A percentile compares a stretch with the other conserved stretches of the same genome.
phyloP scores from a whole-genome alignment of 2,329 filamentous ascomycete genomes.

The Ceratocystiopsis minuta region DNA sequence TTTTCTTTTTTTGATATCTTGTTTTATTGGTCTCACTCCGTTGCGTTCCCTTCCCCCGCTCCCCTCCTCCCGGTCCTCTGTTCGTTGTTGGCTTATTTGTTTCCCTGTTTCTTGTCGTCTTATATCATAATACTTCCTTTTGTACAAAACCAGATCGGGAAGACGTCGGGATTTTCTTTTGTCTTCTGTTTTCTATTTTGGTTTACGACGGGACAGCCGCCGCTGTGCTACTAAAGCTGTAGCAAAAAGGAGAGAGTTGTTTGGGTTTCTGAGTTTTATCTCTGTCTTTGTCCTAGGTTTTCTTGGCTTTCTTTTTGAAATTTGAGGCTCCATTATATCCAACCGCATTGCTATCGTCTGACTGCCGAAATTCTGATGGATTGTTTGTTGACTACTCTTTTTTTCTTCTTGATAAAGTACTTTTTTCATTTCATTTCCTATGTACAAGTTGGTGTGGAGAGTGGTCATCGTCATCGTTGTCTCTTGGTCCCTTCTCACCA shows the following conservation, averaged over 20 bases:
- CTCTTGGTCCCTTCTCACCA: background rate
- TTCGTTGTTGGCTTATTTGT: background rate
- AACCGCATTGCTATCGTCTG: background rate
- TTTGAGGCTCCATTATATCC: background rate
- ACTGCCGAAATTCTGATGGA: no score
- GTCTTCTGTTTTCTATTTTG: no score
- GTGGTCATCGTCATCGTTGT: no score
- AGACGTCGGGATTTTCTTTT: no score
- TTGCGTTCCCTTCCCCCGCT: background rate
- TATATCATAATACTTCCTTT: background rate
- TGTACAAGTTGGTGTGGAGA: no score
- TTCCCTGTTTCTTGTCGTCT: constrained; percentile 1
- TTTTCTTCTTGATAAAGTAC: background rate
- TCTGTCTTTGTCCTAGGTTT: constrained; percentile 1
- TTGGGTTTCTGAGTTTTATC: background rate
- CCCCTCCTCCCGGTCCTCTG: no score
- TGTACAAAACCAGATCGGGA: no score
- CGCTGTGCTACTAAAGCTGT: no score
- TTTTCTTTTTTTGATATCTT: background rate
- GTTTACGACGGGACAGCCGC: no score
- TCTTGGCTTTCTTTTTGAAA: background rate
- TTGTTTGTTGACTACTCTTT: no score
- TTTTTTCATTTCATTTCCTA: background rate
- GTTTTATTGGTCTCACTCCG: background rate
- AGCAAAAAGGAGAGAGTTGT: background rate